phyloP scores from a whole-genome alignment of 2,329 filamentous ascomycete species.

The Pseudogymnoascus sp. region DNA sequence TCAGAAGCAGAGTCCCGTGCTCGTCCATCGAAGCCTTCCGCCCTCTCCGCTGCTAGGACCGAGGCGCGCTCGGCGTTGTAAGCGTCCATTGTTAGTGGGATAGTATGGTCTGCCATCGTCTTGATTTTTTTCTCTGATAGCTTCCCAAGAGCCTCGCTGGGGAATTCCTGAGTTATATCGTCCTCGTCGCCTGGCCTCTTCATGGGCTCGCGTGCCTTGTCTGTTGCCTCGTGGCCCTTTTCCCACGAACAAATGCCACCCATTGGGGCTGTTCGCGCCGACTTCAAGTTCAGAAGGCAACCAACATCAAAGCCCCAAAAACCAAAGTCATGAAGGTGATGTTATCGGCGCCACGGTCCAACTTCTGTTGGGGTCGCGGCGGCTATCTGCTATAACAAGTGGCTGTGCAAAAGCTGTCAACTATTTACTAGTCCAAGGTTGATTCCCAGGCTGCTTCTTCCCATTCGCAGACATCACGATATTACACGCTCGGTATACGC shows the following conservation, averaged over 20 bases:
- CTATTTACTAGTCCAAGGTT: conserved; percentile 3
- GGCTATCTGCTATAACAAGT: conserved; percentile 1
- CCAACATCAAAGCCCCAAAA: neutral
- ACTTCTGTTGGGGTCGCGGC: neutral
- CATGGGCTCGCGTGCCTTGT: neutral
- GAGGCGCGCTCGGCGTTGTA: conserved; percentile 6
- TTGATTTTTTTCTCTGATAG: neutral
- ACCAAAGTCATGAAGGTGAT: neutral
- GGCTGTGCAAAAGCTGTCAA: neutral
- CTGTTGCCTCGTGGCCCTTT: neutral
- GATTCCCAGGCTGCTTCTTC: neutral
- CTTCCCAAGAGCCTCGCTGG: neutral
- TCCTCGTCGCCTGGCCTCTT: neutral
- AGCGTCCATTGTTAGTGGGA: neutral
- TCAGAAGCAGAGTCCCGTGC: conserved; percentile 19
- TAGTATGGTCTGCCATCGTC: neutral
- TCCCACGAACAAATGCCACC: conserved; percentile 2
- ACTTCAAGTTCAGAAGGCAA: neutral
- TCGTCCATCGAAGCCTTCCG: conserved; percentile 26
- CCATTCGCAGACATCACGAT: neutral
- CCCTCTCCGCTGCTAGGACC: conserved; percentile 22
- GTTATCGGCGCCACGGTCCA: neutral
- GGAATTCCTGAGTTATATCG: neutral
- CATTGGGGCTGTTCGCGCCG: neutral
- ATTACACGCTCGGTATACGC: neutral